These are phyloP conservation scores for Tilletia caries DNA, from an alignment of 1,284 basidiomycete genomes.

Conservation along the genomic window DNA sequence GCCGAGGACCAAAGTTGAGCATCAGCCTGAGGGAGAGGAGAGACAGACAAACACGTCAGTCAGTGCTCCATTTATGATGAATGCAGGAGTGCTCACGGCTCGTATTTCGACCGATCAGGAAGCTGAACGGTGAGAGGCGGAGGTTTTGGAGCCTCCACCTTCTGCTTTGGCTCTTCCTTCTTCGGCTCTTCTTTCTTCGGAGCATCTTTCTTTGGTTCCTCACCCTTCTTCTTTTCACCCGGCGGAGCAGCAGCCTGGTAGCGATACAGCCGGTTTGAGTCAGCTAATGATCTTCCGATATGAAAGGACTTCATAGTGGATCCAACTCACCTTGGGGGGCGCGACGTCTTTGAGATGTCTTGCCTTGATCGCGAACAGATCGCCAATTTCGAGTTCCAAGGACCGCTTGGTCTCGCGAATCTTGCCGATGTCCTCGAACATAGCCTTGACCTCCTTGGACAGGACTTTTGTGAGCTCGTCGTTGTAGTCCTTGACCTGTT, in stretches of 20 bases:
- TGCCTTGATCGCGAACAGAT: slow-evolving; percentile 41
- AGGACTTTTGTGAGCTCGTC: slow-evolving; percentile 41
- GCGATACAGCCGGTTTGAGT: not conserved
- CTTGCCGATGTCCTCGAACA: slow-evolving; percentile 49
- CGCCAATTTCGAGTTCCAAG: slow-evolving; percentile 42
- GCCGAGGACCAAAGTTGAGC: slow-evolving; percentile 10
- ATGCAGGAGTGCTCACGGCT: slow-evolving; percentile 12
- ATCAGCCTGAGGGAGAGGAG: not conserved
- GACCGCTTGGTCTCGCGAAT: slow-evolving; percentile 41
- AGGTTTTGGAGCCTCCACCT: slow-evolving; percentile 15
- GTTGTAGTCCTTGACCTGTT: slow-evolving; percentile 31
- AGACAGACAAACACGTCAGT: slow-evolving; percentile 8
- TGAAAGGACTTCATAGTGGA: not conserved
- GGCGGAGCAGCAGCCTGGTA: not conserved
- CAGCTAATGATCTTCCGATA: not conserved
- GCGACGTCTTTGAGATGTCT: slow-evolving; percentile 12
- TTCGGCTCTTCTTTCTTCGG: slow-evolving; percentile 7
- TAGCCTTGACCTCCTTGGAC: slow-evolving; percentile 31
- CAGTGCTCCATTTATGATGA: not conserved
- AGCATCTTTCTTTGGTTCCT: slow-evolving; percentile 11
- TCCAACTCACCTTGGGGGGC: not conserved
- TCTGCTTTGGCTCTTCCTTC: not conserved
- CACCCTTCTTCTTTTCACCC: not conserved
- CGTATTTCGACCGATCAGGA: slow-evolving; percentile 6
- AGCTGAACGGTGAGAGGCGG: slow-evolving; percentile 5